Evolutionary conservation across 1,284 basidiomycete species (phyloP).

Genomic region (Naganishia sp.): DNA sequence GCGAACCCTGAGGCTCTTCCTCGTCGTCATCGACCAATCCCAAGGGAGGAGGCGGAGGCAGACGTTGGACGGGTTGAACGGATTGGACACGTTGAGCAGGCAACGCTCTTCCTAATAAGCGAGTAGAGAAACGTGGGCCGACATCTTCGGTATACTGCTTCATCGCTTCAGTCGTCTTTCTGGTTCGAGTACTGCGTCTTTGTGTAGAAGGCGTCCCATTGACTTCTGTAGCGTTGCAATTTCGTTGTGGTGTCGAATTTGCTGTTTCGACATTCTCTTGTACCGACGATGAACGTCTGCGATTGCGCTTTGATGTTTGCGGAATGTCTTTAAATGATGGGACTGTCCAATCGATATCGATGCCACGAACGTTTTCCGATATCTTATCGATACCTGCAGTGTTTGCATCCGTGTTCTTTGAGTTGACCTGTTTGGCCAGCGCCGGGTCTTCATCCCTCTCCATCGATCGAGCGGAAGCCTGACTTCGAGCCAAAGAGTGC

Average conservation of each 20-base stretch:
- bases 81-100: not conserved
- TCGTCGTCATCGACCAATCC: not conserved
- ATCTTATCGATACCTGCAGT: not conserved
- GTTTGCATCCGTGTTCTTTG: not conserved
- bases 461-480: not conserved
- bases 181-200: not conserved
- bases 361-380: not conserved
- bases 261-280: not conserved
- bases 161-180: conserved; percentile 5
- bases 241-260: not conserved
- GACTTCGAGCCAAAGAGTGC: not conserved
- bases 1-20: not conserved
- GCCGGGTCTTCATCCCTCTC: not conserved
- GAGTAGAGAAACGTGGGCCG: conserved; percentile 2
- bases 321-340: not conserved
- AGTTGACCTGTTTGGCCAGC: not conserved
- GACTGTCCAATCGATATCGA: not conserved
- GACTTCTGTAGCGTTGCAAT: not conserved
- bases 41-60: conserved; percentile 1
- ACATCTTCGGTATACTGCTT: conserved; percentile 1
- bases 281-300: not conserved
- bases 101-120: not conserved
- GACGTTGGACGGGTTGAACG: not conserved
- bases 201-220: not conserved
- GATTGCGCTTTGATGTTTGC: not conserved